These are phyloP conservation scores for Adansonia rubrostipa DNA, from an alignment of 441 rosid genomes.

Conservation along the genomic window DNA sequence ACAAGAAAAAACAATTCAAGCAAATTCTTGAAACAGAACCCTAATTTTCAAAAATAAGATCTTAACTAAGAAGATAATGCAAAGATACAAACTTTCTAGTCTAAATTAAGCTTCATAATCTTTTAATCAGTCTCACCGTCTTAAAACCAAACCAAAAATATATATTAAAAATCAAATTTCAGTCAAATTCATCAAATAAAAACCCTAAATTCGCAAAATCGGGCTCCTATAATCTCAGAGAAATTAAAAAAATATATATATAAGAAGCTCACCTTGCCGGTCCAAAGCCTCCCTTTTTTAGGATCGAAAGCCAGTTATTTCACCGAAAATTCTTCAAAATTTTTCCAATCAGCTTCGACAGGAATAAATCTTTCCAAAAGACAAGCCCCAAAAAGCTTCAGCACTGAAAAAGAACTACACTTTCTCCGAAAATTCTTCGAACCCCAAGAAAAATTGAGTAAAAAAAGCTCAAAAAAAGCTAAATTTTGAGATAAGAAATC, in stretches of 20 bases:
- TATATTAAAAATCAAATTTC: background rate
- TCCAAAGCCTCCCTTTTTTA: background rate
- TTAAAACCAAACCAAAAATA: background rate
- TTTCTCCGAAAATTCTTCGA: conserved; percentile 17
- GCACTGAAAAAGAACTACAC: background rate
- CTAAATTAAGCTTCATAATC: background rate
- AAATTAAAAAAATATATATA: background rate
- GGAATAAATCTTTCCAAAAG: background rate
- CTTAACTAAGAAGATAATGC: background rate
- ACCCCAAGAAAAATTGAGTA: conserved; percentile 1
- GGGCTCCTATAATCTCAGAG: conserved; percentile 20
- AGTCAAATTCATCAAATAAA: conserved; percentile 15
- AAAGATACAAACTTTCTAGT: background rate
- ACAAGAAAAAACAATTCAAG: background rate
- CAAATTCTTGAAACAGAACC: background rate
- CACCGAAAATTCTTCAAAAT: conserved; percentile 15
- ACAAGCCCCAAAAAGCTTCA: background rate
- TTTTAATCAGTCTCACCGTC: background rate
- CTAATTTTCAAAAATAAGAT: background rate
- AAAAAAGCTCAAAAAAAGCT: background rate
- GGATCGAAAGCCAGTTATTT: background rate
- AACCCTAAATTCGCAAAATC: background rate
- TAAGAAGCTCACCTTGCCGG: background rate
- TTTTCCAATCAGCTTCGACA: background rate
- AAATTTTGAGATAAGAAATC: background rate